phyloP scores from a whole-genome alignment of 192 early-diverging fungal species.

The Rhizophagus clarus region DNA sequence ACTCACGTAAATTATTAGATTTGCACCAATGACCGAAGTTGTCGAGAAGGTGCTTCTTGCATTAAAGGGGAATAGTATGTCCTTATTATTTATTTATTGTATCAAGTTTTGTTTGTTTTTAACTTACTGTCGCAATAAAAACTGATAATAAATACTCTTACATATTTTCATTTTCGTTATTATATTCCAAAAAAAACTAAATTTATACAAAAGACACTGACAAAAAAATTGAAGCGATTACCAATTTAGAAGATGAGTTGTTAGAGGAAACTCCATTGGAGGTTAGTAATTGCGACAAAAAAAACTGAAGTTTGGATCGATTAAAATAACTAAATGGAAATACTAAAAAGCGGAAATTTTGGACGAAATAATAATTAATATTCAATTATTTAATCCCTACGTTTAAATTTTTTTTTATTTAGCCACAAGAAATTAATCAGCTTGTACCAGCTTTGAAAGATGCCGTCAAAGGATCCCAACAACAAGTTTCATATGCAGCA shows the following conservation, averaged over 20 bases:
- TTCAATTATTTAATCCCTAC: not conserved
- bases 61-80: conserved; percentile 30
- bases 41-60: conserved; percentile 13
- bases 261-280: conserved; percentile 7
- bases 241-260: conserved; percentile 17
- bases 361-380: not conserved
- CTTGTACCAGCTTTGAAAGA: conserved; percentile 5
- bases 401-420: not conserved
- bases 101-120: not conserved
- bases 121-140: not conserved
- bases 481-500: conserved; percentile 9
- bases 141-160: not conserved
- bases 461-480: conserved; percentile 16
- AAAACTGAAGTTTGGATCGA: not conserved
- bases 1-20: not conserved
- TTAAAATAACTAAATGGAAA: not conserved
- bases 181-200: not conserved
- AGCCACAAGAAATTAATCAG: conserved; percentile 28
- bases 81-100: not conserved
- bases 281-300: not conserved
- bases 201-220: conserved; percentile 18
- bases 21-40: conserved; percentile 18
- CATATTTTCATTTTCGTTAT: not conserved
- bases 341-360: not conserved
- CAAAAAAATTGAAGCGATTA: conserved; percentile 26